Conservation (phyloP, 257 asterid species). For the Solanum pennellii region DNA sequence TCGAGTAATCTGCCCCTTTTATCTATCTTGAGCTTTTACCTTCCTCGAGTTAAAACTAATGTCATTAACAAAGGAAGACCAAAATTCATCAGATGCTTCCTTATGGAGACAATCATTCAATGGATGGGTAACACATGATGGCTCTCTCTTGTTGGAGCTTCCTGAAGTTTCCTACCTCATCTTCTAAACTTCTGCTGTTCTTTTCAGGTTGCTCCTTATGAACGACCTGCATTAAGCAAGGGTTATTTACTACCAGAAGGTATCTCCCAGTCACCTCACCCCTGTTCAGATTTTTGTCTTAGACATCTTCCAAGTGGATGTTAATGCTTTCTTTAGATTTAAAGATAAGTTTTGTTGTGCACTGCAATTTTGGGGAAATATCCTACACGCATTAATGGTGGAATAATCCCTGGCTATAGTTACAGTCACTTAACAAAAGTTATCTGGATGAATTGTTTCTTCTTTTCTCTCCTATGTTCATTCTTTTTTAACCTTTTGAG, state of each 20-base stretch:
- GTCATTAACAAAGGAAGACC: not conserved
- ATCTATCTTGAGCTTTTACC: not conserved
- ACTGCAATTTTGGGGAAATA: not conserved
- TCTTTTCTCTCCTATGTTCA: not conserved
- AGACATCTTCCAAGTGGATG: not conserved
- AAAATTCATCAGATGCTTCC: not conserved
- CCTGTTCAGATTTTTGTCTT: not conserved
- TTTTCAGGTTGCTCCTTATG: slow-evolving; percentile 83
- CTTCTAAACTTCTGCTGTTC: not conserved
- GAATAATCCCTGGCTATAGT: not conserved
- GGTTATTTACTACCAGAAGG: slow-evolving; percentile 92
- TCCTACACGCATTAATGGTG: not conserved
- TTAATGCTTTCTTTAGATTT: not conserved
- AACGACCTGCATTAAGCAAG: slow-evolving; percentile 90
- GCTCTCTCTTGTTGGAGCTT: not conserved
- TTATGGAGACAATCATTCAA: not conserved
- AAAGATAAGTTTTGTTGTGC: not conserved
- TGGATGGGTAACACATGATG: not conserved
- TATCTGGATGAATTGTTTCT: not conserved
- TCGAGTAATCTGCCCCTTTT: not conserved
- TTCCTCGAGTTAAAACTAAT: not conserved
- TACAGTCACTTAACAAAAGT: not conserved
- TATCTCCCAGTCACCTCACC: slow-evolving; percentile 11
- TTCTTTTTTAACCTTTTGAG: not conserved
- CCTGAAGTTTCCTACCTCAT: not conserved